Evolutionary conservation across 108 stramenopile genomes (phyloP), one percentile per base, ranked within the genome.

Genomic region (Conticribra guillardii): DNA sequence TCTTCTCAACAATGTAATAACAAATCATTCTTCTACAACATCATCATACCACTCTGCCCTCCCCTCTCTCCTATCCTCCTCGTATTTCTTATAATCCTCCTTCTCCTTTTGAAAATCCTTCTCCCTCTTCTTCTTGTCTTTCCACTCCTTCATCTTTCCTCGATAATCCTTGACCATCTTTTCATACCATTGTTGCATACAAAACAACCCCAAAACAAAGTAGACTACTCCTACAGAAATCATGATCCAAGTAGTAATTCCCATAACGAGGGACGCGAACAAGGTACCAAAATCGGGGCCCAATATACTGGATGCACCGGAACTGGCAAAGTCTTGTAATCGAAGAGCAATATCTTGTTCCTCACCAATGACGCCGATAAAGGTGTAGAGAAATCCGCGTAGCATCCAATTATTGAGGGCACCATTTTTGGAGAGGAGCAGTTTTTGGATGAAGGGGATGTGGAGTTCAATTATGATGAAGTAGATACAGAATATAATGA

Each of bases 371-470:
- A 93, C 54, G 16, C 92, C 92, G 54, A 93, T 65, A 54, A 93
- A 93, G 58, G 89, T 80, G 54, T 93, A 93, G 32, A 93, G 31
- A 49, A 93, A 89, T 17, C 92, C 92, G 27, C 88, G 80, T 28
- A 77, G 30, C 46, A 76, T 71, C 74, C 74, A 81, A 67, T 81
- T 81, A 9, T 68, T 27, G 29, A 33, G 44, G 11, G 71, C 30
- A 22, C 37, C 11, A 11, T 41, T 41, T 74, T 73, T 33, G 82
- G 37, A 41, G 5, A 9, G 37, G 5, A 9, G 37, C 37, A 9
- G 37, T 41, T 41, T 5, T 41, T 41, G 37, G 34, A 92, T 45
- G 27, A 87, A 74, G 4, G 82, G 82, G 2, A 68, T 51, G 54
- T 74, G 79, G 31, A 32, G 58, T 64, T 93, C 92, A 17, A 87